Evolutionary conservation across 352 stramenopile genomes (phyloP), one percentile per base, ranked within the genome.

Genomic region (Phytophthora aleatoria): DNA sequence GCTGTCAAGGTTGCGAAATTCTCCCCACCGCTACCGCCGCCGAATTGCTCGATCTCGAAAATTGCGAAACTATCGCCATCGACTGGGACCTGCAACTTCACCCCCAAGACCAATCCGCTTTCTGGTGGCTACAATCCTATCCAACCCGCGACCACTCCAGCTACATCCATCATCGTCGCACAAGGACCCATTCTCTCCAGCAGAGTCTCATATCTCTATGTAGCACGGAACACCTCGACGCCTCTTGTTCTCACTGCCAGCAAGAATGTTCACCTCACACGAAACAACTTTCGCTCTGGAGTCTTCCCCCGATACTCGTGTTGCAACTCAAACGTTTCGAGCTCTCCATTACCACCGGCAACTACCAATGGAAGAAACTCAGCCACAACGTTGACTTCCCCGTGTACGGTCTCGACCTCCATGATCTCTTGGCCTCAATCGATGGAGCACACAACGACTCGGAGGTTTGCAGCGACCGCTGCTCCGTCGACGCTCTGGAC

Each of bases 301-400:
- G 78, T 54, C 54, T 86, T 0, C 83, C 83, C 7, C 77, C 78
- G 1, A 67, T 90, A 16, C 67, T 91, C 1, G 72, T 87, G 7
- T 61, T 91, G 26, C 83, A 91, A 54, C 76, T 91, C 20, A 87
- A 91, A 73, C 76, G 80, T 3, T 91, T 91, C 51, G 72, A 89
- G 45, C 60, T 85, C 6, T 47, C 52, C 20, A 20, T 20, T 20
- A 20, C 20, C 20, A 20, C 20, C 20, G 20, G 20, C 20, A 20
- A 20, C 20, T 20, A 20, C 20, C 20, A 20, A 8, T 87, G 71
- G 71, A 57, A 62, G 42, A 99, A 83, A 65, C 97, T 81, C 76
- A 93, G 65, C 80, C 71, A 97, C 50, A 80, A 88, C 26, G 92
- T 99, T n/a, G 77, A 93, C 11, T 99, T 99, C 56, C 89, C 92